phyloP scores from a whole-genome alignment of 2,329 filamentous ascomycete genomes.

The Gyromitra esculenta region DNA sequence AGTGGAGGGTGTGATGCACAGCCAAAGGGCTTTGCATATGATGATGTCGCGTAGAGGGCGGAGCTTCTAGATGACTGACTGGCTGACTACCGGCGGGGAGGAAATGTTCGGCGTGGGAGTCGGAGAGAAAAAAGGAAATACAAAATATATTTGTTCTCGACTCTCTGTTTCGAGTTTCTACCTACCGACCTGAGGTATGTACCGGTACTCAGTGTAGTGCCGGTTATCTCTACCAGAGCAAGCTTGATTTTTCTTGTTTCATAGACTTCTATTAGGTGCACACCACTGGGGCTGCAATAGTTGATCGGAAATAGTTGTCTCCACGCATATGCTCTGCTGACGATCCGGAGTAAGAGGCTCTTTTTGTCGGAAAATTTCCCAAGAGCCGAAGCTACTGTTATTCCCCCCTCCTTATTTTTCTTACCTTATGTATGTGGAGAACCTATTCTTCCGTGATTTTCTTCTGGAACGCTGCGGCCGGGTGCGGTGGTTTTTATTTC shows the following conservation, averaged over 20 bases:
- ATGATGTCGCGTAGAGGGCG: constrained; percentile 32
- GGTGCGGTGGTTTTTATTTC: constrained; percentile 2
- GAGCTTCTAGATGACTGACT: constrained; percentile 15
- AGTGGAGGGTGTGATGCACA: constrained; percentile 28
- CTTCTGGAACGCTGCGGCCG: constrained; percentile 34
- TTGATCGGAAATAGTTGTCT: constrained; percentile 11
- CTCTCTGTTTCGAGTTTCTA: constrained; percentile 1
- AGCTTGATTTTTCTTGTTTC: neutral
- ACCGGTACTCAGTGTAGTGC: neutral
- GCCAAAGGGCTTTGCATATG: constrained; percentile 19
- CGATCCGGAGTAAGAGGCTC: constrained; percentile 41
- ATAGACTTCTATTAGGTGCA: neutral
- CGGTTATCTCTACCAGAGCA: neutral
- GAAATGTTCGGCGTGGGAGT: neutral
- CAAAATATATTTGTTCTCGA: constrained; percentile 15
- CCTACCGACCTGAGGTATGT: constrained; percentile 6
- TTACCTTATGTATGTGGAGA: neutral
- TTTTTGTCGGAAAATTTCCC: constrained; percentile 36
- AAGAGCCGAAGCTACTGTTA: neutral
- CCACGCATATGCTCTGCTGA: constrained; percentile 23
- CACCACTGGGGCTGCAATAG: constrained; percentile 13
- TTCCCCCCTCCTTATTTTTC: constrained; percentile 11
- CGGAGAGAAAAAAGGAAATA: neutral
- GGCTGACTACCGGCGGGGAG: constrained; percentile 9
- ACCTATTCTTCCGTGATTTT: constrained; percentile 36